Evolutionary conservation across 208 protist species (phyloP).

Genomic region (Leishmania gerbilli): DNA sequence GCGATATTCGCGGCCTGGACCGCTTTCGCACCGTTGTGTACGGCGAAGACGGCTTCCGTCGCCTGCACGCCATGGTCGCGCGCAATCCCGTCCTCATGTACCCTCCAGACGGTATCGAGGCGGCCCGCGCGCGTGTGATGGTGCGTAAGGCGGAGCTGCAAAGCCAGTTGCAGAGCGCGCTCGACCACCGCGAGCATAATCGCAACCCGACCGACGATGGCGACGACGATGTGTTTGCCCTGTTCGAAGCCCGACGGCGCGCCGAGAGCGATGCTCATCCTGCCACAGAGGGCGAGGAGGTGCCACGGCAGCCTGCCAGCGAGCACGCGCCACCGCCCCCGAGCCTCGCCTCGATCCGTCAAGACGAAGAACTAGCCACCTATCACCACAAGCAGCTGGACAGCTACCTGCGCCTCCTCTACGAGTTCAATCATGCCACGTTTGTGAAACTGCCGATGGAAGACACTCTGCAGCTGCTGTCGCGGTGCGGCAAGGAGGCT

Average conservation of each 20-base stretch:
- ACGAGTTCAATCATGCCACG: conserved; percentile 89
- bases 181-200: not conserved
- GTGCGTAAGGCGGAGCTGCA: conserved; percentile 10
- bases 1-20: conserved; percentile 72
- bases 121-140: conserved; percentile 38
- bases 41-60: conserved; percentile 71
- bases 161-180: not conserved
- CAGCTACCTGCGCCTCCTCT: conserved; percentile 67
- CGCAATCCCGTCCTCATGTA: conserved; percentile 85
- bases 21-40: conserved; percentile 72
- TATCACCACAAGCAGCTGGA: conserved; percentile 86
- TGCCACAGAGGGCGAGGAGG: not conserved
- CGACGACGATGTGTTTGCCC: conserved; percentile 25
- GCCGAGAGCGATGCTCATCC: conserved; percentile 6
- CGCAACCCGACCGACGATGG: not conserved
- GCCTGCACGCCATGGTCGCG: conserved; percentile 76
- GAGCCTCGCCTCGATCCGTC: not conserved
- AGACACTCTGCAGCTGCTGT: conserved; percentile 79
- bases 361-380: conserved; percentile 35
- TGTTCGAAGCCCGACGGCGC: conserved; percentile 35
- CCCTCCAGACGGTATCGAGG: conserved; percentile 66
- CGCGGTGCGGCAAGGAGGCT: conserved; percentile 72
- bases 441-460: conserved; percentile 85
- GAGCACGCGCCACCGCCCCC: not conserved
- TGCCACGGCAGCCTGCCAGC: not conserved